phyloP scores from a whole-genome alignment of 140 eudicot species.

The Cichorium intybus region DNA sequence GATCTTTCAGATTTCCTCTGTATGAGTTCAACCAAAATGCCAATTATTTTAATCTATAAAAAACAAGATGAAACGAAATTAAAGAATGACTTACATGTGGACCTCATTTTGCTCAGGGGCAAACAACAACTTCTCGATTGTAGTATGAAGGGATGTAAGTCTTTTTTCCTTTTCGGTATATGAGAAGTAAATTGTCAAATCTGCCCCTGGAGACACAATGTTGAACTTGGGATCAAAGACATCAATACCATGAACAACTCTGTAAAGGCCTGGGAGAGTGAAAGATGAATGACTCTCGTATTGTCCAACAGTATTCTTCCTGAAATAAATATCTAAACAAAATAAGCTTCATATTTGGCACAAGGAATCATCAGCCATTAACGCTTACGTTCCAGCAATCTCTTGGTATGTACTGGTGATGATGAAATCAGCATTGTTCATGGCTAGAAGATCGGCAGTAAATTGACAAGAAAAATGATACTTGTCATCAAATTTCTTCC shows the following conservation, averaged over 20 bases:
- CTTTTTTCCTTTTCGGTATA: conserved; percentile 66
- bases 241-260: conserved; percentile 94
- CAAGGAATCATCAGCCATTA: conserved; percentile 1
- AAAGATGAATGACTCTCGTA: conserved; percentile 91
- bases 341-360: not conserved
- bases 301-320: conserved; percentile 92
- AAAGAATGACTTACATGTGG: conserved; percentile 60
- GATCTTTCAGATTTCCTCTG: conserved; percentile 75
- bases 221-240: conserved; percentile 98
- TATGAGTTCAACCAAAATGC: conserved; percentile 18
- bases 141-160: conserved; percentile 72
- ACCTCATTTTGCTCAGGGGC: conserved; percentile 79
- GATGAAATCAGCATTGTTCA: conserved; percentile 96
- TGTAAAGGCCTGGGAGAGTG: conserved; percentile 90
- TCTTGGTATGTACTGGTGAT: conserved; percentile 98
- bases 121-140: conserved; percentile 69
- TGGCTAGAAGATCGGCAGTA: conserved; percentile 94
- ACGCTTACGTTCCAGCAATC: conserved; percentile 96
- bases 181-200: conserved; percentile 76
- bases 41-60: not conserved
- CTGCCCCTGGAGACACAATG: conserved; percentile 97
- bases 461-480: conserved; percentile 97
- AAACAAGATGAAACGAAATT: too few relatives aligned
- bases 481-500: conserved; percentile 87
- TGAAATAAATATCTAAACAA: conserved; percentile 28